These are phyloP conservation scores for Aquilaria malaccensis DNA, from an alignment of 345 rosid species.

Conservation along the genomic window DNA sequence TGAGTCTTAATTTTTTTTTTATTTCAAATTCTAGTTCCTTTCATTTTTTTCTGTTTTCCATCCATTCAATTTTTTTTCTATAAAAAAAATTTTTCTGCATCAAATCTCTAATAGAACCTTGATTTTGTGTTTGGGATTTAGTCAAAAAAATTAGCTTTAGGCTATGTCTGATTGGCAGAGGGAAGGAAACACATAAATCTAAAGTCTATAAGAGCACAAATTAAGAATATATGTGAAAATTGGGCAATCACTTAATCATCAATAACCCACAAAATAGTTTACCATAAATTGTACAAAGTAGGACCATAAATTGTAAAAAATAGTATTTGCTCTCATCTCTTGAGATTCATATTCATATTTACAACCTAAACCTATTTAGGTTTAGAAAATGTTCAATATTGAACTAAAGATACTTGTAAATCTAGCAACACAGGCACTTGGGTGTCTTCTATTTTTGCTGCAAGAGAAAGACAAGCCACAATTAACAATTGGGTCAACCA, in stretches of 20 bases:
- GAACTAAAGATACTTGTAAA: constrained; percentile 40
- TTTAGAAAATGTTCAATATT: neutral
- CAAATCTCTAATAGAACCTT: too few species aligned
- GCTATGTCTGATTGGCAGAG: constrained; percentile 11
- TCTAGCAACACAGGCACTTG: constrained; percentile 55
- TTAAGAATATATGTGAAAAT: neutral
- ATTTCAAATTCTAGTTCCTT: too few species aligned
- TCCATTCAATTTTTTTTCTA: too few species aligned
- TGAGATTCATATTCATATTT: constrained; percentile 54
- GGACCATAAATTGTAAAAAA: constrained; percentile 45
- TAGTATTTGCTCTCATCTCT: constrained; percentile 38
- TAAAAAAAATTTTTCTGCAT: too few species aligned
- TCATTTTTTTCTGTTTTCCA: too few species aligned
- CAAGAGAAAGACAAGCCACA: constrained; percentile 66
- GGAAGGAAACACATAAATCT: constrained; percentile 44
- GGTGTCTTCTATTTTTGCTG: constrained; percentile 62
- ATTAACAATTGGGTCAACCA: constrained; percentile 64
- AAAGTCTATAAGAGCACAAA: constrained; percentile 26
- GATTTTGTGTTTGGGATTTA: too few species aligned
- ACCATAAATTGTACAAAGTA: constrained; percentile 46
- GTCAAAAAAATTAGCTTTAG: too few species aligned
- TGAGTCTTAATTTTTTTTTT: too few species aligned
- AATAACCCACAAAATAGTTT: neutral
- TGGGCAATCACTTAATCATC: neutral
- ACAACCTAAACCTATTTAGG: constrained; percentile 2